Evolutionary conservation across 192 early-diverging fungal genomes (phyloP).

Genomic region (Mortierella antarctica): DNA sequence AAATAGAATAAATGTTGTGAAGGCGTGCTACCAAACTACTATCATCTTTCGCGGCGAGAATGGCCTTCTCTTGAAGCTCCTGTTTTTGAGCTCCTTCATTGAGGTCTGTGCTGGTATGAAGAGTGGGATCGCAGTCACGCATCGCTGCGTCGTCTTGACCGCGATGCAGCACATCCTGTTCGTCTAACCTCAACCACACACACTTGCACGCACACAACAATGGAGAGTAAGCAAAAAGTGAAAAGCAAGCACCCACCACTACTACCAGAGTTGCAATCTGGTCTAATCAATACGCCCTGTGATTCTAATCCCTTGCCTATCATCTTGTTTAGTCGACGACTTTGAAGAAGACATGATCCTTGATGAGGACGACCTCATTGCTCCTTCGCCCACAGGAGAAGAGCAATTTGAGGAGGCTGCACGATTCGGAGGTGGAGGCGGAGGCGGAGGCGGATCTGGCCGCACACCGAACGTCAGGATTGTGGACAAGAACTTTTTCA

Average conservation of each 20-base stretch:
- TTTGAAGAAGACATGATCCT: conserved; percentile 46
- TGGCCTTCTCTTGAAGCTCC: too few species aligned
- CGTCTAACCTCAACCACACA: neutral
- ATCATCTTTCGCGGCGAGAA: too few species aligned
- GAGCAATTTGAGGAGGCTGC: conserved; percentile 26
- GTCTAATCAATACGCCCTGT: neutral
- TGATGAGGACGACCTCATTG: conserved; percentile 37
- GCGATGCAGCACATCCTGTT: neutral
- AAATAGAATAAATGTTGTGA: too few species aligned
- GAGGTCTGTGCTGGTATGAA: too few species aligned
- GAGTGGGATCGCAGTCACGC: too few species aligned
- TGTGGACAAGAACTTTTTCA: conserved; percentile 45
- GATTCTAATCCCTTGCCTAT: neutral
- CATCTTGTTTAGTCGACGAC: conserved; percentile 20
- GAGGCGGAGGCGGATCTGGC: neutral
- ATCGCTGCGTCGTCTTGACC: neutral
- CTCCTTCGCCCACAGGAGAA: conserved; percentile 38
- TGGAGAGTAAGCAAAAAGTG: conserved; percentile 23
- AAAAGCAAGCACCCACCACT: too few species aligned
- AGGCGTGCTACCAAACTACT: too few species aligned
- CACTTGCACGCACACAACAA: conserved; percentile 7
- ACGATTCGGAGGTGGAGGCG: conserved; percentile 5
- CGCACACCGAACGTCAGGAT: conserved; percentile 21
- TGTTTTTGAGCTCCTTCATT: too few species aligned
- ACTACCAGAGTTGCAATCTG: neutral